These are phyloP conservation scores for Calycina herbarum DNA, from an alignment of 2,329 filamentous ascomycete species.

Conservation along the genomic window DNA sequence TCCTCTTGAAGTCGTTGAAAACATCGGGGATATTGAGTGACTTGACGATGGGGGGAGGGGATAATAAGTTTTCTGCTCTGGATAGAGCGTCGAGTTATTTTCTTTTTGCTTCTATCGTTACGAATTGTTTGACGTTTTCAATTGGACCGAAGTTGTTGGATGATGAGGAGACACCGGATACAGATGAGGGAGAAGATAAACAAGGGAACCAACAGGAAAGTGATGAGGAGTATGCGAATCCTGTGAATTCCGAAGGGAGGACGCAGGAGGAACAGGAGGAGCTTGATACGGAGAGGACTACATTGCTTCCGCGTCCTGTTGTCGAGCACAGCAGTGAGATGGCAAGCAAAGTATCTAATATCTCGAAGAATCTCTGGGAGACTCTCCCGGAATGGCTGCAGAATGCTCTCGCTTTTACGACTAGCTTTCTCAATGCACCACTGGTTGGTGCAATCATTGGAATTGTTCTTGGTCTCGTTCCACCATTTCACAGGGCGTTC, in stretches of 20 bases:
- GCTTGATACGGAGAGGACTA: slow-evolving; percentile 25
- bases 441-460: slow-evolving; percentile 60
- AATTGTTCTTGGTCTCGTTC: slow-evolving; percentile 57
- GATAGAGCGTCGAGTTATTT: slow-evolving; percentile 61
- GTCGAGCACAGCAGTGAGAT: neutral
- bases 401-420: slow-evolving; percentile 37
- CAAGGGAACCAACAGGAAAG: slow-evolving; percentile 21
- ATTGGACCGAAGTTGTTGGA: slow-evolving; percentile 59
- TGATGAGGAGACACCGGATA: slow-evolving; percentile 32
- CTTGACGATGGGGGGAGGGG: slow-evolving; percentile 44
- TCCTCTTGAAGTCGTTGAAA: slow-evolving; percentile 45
- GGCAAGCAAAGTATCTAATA: neutral
- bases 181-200: slow-evolving; percentile 21
- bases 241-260: slow-evolving; percentile 29
- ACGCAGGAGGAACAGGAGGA: slow-evolving; percentile 32
- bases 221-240: slow-evolving; percentile 32
- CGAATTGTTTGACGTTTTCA: slow-evolving; percentile 62
- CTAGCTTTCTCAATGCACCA: slow-evolving; percentile 58
- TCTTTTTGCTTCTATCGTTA: slow-evolving; percentile 61
- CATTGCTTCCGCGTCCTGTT: slow-evolving; percentile 23
- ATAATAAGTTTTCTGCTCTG: slow-evolving; percentile 47
- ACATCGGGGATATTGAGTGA: slow-evolving; percentile 53
- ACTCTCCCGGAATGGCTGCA: slow-evolving; percentile 8
- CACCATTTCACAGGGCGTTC: slow-evolving; percentile 59
- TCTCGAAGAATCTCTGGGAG: neutral